These are phyloP conservation scores for Cercospora citrullina DNA, from an alignment of 2,329 filamentous ascomycete species.

Conservation along the genomic window DNA sequence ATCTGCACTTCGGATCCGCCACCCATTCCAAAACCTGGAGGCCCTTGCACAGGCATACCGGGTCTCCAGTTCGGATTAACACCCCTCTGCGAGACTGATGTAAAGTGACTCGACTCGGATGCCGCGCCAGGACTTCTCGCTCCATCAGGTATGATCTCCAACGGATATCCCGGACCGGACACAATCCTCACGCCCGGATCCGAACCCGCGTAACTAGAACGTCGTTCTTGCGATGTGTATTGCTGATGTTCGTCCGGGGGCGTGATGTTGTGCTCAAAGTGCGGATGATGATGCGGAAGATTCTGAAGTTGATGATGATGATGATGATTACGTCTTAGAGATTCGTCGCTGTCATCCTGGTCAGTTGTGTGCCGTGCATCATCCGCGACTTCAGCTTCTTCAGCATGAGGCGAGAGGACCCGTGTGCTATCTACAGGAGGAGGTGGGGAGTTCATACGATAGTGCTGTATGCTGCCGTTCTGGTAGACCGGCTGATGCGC, in stretches of 20 bases:
- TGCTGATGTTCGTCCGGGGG: constrained; percentile 33
- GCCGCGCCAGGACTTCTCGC: constrained; percentile 62
- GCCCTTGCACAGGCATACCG: constrained; percentile 47
- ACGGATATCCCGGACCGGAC: constrained; percentile 26
- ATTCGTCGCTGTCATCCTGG: constrained; percentile 24
- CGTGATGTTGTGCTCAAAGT: constrained; percentile 12
- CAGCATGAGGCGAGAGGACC: constrained; percentile 17
- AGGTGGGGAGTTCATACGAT: constrained; percentile 23
- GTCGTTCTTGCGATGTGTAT: constrained; percentile 59
- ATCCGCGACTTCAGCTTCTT: constrained; percentile 13
- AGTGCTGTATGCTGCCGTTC: constrained; percentile 8
- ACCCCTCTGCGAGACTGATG: constrained; percentile 82
- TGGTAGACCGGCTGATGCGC: constrained; percentile 11
- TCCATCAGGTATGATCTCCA: constrained; percentile 65
- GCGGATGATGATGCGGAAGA: constrained; percentile 10
- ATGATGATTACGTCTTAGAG: constrained; percentile 12
- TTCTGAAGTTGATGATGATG: neutral
- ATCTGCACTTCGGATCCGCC: constrained; percentile 19
- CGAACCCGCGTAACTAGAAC: constrained; percentile 51
- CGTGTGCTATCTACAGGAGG: constrained; percentile 16
- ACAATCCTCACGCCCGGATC: constrained; percentile 3
- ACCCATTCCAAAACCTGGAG: constrained; percentile 19
- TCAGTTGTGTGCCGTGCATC: constrained; percentile 16
- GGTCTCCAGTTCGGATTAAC: constrained; percentile 86
- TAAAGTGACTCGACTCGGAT: constrained; percentile 82